Evolutionary conservation across 2,329 filamentous ascomycete species (phyloP).

Genomic region (Penicillium crustosum): DNA sequence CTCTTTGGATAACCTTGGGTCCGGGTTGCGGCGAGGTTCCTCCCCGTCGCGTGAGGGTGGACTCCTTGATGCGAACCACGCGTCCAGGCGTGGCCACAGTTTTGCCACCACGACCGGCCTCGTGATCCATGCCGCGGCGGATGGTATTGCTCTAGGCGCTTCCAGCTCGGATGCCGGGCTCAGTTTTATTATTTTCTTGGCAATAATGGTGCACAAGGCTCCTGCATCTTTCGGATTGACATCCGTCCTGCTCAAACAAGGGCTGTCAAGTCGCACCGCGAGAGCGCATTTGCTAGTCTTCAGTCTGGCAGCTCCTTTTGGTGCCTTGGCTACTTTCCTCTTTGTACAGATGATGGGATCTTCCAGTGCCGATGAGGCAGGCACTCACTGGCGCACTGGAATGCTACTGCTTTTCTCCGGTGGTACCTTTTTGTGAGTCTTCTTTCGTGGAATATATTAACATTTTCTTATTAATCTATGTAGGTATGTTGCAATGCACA

Average conservation of each 20-base stretch:
- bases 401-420: conserved; percentile 92
- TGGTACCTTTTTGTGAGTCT: conserved; percentile 85
- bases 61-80: conserved; percentile 33
- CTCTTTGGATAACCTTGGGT: conserved; percentile 76
- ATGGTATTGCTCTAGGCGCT: conserved; percentile 93
- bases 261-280: conserved; percentile 80
- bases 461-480: conserved; percentile 14
- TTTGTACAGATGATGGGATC: conserved; percentile 69
- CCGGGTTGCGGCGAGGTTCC: conserved; percentile 49
- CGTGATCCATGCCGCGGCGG: conserved; percentile 93
- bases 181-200: conserved; percentile 88
- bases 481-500: conserved; percentile 97
- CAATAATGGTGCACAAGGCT: conserved; percentile 97
- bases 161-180: conserved; percentile 77
- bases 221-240: conserved; percentile 94
- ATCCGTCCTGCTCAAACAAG: conserved; percentile 84
- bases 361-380: conserved; percentile 53
- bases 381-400: conserved; percentile 83
- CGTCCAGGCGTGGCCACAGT: conserved; percentile 48
- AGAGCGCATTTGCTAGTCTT: conserved; percentile 86
- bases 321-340: conserved; percentile 79
- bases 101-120: conserved; percentile 87
- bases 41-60: conserved; percentile 43
- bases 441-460: neutral
- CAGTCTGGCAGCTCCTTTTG: conserved; percentile 83